Evolutionary conservation across 169 alveolate genomes (phyloP), one percentile per base, ranked within the genome.

Genomic region (Neospora caninum): DNA sequence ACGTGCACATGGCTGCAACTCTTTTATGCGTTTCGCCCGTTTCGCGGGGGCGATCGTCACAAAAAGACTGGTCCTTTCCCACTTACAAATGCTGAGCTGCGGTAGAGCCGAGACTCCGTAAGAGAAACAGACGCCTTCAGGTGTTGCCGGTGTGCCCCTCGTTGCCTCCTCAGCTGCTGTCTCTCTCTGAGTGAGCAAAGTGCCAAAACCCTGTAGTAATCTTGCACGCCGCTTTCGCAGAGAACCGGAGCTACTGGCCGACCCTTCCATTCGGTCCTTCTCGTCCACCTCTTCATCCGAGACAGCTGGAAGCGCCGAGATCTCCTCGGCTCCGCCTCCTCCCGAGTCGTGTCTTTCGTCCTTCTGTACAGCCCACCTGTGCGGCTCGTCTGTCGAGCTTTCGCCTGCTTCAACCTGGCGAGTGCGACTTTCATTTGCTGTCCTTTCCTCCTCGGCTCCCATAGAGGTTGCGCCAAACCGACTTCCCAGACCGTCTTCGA

Each of bases 41-140:
- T n/a, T n/a, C n/a, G n/a, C n/a, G n/a, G n/a, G n/a, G 13, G 58
- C 13, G 58, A 4, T 13, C 13, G 58, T 49, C 58, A 7, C 58
- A 49, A 49, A n/a, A n/a, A n/a, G n/a, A 49, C 58, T 49, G 58
- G 58, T 78, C 20, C 29, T 18, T 78, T 16, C 39, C 20, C 45
- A 78, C 86, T 2, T 38, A 78, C 86, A 78, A 36, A 78, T 78
- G 86, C 86, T 78, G 43, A 78, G 86, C 31, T 78, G 86, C 9
- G 86, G 86, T n/a, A 38, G 86, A 20, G n/a, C 86, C 49, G 86
- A 36, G 86, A 18, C 42, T 2, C 86, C 31, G 86, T 78, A 78
- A 10, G 86, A 78, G 20, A 78, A 78, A 38, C 86, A 78, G 18
- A 78, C 45, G 2, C 86, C 86, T 20, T 78, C 43, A 16, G 7